A percentile compares a stretch with the other conserved stretches of the same genome.
Evolutionary conservation across 2,329 filamentous ascomycete species (phyloP).

Genomic region (Hymenoscyphus fructigenus): DNA sequence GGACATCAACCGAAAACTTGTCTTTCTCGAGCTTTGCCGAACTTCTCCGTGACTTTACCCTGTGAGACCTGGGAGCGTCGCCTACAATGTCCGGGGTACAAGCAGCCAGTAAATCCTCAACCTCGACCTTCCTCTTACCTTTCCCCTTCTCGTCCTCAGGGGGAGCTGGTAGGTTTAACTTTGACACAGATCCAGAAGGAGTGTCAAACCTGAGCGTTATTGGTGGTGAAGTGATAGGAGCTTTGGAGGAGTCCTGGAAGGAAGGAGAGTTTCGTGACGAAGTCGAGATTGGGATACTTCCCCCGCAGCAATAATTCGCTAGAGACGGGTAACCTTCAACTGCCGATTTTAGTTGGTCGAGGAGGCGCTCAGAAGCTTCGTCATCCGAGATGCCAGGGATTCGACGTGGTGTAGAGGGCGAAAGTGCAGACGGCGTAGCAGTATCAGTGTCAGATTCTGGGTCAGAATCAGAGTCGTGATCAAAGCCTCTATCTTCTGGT

Average conservation of each 20-base stretch:
- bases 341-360: slow-evolving; percentile 19
- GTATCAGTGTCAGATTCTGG: slow-evolving; percentile 18
- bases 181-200: background rate
- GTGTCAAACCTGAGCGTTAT: slow-evolving; percentile 20
- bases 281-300: slow-evolving; percentile 15
- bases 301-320: slow-evolving; percentile 20
- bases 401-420: slow-evolving; percentile 11
- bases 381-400: background rate
- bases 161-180: slow-evolving; percentile 12
- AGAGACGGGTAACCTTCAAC: slow-evolving; percentile 16
- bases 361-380: slow-evolving; percentile 12
- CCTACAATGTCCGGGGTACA: slow-evolving; percentile 43
- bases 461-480: slow-evolving; percentile 16
- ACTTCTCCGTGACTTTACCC: slow-evolving; percentile 41
- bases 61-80: slow-evolving; percentile 10
- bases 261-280: slow-evolving; percentile 10
- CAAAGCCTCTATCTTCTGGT: slow-evolving; percentile 7
- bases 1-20: slow-evolving; percentile 50
- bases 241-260: slow-evolving; percentile 14
- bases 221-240: slow-evolving; percentile 12
- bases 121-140: slow-evolving; percentile 4
- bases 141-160: slow-evolving; percentile 11
- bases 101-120: slow-evolving; percentile 34
- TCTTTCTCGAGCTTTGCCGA: slow-evolving; percentile 52
- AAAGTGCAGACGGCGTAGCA: slow-evolving; percentile 13